Conservation (phyloP, 2,329 filamentous ascomycete genomes). For the Thyridium curvatum region DNA sequence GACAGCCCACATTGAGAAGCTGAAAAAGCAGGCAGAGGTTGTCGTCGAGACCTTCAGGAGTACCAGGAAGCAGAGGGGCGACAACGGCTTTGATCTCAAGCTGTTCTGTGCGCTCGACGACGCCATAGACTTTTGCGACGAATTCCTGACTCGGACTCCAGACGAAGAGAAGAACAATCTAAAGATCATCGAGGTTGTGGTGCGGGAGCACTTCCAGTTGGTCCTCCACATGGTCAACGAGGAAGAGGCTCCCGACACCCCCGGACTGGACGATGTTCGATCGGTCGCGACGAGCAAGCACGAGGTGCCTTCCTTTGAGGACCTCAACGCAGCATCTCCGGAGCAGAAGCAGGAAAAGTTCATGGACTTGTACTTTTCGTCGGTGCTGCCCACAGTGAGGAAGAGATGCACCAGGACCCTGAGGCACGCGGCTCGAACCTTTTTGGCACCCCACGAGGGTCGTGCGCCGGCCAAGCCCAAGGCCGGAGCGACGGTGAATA, state of each 20-base stretch:
- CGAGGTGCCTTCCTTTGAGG: conserved; percentile 26
- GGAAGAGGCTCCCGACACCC: conserved; percentile 14
- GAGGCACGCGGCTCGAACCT: too few species aligned
- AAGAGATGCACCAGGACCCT: too few species aligned
- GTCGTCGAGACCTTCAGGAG: conserved; percentile 7
- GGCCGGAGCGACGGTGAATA: too few species aligned
- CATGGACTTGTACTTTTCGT: conserved; percentile 46
- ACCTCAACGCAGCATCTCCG: conserved; percentile 38
- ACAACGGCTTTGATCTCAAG: conserved; percentile 21
- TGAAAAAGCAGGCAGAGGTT: conserved; percentile 5
- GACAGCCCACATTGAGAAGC: conserved; percentile 5
- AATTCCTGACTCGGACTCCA: conserved; percentile 25
- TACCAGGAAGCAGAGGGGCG: conserved; percentile 7
- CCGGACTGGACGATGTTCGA: background rate
- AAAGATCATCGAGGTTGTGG: conserved; percentile 34
- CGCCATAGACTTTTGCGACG: conserved; percentile 34
- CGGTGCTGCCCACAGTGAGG: conserved; percentile 23
- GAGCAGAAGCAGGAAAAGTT: conserved; percentile 43
- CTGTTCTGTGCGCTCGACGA: conserved; percentile 31
- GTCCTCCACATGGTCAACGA: conserved; percentile 39
- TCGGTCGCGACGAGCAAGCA: background rate
- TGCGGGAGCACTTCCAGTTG: conserved; percentile 43
- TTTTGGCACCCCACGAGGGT: too few species aligned
- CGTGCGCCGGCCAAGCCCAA: too few species aligned
- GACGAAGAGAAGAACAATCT: conserved; percentile 17